Evolutionary conservation across 2,329 filamentous ascomycete species (phyloP).

Genomic region (Talaromyces atroroseus): DNA sequence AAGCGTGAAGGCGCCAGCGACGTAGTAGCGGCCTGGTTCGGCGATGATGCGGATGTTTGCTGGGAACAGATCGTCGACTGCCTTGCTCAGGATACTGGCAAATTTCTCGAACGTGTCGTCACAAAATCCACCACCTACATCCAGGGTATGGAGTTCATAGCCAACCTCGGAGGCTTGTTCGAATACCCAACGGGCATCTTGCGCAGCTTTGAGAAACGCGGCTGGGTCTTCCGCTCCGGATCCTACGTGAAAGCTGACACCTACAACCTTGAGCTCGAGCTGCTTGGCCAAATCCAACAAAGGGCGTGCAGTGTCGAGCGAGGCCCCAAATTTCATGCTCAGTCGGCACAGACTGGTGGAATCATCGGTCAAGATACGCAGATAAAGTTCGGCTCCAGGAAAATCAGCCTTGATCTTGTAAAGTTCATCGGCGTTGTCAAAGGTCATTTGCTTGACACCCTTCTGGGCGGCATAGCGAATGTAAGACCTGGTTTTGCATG

Average conservation of each 20-base stretch:
- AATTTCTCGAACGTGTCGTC: constrained; percentile 88
- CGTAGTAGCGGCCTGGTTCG: constrained; percentile 95
- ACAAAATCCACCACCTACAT: constrained; percentile 90
- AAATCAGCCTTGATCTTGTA: constrained; percentile 95
- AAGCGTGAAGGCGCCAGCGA: constrained; percentile 85
- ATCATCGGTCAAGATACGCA: constrained; percentile 95
- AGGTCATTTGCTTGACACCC: constrained; percentile 96
- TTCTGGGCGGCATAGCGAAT: constrained; percentile 79
- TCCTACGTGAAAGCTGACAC: constrained; percentile 96
- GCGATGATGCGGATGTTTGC: constrained; percentile 80
- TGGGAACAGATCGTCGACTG: constrained; percentile 85
- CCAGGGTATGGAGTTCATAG: constrained; percentile 77
- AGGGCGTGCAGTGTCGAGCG: constrained; percentile 71
- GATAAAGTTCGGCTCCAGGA: constrained; percentile 81
- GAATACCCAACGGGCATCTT: constrained; percentile 83
- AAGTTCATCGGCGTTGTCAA: constrained; percentile 96
- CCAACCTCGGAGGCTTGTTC: constrained; percentile 73
- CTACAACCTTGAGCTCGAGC: constrained; percentile 82
- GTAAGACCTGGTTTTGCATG: constrained; percentile 99
- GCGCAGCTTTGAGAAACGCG: constrained; percentile 84
- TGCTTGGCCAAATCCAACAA: constrained; percentile 75
- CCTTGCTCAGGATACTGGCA: constrained; percentile 70
- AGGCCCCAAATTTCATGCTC: constrained; percentile 95
- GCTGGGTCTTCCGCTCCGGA: constrained; percentile 92
- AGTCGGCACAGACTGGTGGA: constrained; percentile 89